These are phyloP conservation scores for Ceratocystis ficicola DNA, from an alignment of 2,329 filamentous ascomycete species.

Conservation along the genomic window DNA sequence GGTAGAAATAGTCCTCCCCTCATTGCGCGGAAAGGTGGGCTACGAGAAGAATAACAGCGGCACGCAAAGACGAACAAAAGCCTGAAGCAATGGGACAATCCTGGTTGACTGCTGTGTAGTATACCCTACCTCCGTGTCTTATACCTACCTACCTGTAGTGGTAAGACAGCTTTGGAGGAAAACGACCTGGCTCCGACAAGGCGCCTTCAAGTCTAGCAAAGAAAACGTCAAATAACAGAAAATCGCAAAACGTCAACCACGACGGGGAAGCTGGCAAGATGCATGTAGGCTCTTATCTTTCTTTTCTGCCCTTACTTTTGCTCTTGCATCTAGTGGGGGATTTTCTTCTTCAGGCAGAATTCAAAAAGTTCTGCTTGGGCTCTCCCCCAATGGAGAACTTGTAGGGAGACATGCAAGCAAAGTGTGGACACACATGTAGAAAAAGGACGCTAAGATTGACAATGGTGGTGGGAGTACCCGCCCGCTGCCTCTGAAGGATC, in stretches of 20 bases:
- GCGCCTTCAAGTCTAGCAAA: neutral
- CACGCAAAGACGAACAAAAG: neutral
- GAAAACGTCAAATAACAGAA: neutral
- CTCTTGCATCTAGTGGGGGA: neutral
- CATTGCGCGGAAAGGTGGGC: too few species aligned
- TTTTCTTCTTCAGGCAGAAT: neutral
- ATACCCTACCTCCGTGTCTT: too few species aligned
- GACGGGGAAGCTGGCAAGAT: neutral
- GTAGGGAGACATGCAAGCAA: neutral
- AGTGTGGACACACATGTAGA: neutral
- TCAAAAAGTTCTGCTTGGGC: neutral
- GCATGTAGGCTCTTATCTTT: neutral
- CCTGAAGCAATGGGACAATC: neutral
- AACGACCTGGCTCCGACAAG: neutral
- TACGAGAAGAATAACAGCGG: too few species aligned
- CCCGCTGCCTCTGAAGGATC: constrained; percentile 3
- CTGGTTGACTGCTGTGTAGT: neutral
- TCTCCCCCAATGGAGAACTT: neutral
- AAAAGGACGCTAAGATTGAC: neutral
- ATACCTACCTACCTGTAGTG: too few species aligned
- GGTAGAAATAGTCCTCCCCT: too few species aligned
- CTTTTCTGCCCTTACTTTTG: neutral
- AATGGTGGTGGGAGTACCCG: constrained; percentile 6
- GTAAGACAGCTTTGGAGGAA: neutral
- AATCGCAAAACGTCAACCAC: neutral